Conservation (phyloP, 83 land plant genomes). For the Thuja plicata region DNA sequence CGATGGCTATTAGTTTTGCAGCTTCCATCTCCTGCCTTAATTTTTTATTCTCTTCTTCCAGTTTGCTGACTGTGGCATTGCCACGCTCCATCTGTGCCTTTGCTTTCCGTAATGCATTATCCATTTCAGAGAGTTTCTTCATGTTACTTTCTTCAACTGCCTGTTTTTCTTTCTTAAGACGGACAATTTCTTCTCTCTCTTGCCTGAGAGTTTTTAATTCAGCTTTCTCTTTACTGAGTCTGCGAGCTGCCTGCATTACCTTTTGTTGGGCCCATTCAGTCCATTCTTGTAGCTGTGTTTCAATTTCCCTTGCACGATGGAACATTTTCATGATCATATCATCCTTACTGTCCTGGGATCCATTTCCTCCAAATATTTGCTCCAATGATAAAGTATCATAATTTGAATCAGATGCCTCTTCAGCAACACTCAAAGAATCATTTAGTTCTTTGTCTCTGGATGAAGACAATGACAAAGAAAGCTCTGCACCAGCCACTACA, state of each 20-base stretch:
- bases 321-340: conserved; percentile 57
- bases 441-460: conserved; percentile 14
- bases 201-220: conserved; percentile 87
- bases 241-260: conserved; percentile 92
- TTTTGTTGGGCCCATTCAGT: conserved; percentile 95
- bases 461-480: conserved; percentile 54
- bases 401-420: conserved; percentile 6
- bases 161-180: conserved; percentile 77
- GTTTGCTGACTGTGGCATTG: conserved; percentile 63
- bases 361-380: conserved; percentile 34
- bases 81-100: conserved; percentile 78
- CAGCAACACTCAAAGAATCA: neutral
- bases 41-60: conserved; percentile 72
- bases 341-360: conserved; percentile 54
- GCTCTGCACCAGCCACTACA: conserved; percentile 41
- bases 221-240: conserved; percentile 78
- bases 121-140: conserved; percentile 92
- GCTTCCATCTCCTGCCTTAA: conserved; percentile 78
- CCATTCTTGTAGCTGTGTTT: conserved; percentile 81
- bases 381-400: conserved; percentile 24
- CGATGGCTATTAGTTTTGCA: conserved; percentile 77
- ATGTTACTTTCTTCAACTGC: conserved; percentile 79
- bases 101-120: conserved; percentile 76
- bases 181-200: conserved; percentile 77
- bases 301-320: conserved; percentile 59